phyloP scores from a whole-genome alignment of 805 yeast species.

The Starmerella vaccinii region DNA sequence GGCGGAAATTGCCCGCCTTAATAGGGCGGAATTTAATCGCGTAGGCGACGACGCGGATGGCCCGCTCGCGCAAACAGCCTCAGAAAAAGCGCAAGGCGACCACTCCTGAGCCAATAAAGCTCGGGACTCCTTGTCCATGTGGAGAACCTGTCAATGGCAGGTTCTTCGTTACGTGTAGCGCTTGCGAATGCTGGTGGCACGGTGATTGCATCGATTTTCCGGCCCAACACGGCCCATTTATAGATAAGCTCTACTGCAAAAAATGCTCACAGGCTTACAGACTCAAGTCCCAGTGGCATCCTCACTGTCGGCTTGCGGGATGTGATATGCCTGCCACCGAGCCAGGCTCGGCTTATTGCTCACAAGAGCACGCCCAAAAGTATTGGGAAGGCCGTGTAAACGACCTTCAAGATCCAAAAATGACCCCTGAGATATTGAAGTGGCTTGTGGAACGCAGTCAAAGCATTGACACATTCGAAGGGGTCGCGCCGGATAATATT shows the following conservation, averaged over 20 bases:
- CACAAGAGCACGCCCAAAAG: constrained; percentile 6
- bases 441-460: constrained; percentile 9
- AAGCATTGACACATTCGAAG: not conserved
- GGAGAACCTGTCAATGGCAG: constrained; percentile 5
- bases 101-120: not conserved
- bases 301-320: constrained; percentile 7
- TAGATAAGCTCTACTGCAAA: constrained; percentile 5
- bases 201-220: constrained; percentile 11
- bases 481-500: constrained; percentile 4
- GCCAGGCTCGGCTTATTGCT: constrained; percentile 2
- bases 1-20: not conserved
- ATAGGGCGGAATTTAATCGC: not conserved
- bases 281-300: not conserved
- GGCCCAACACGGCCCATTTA: not conserved
- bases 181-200: constrained; percentile 16
- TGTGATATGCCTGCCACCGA: constrained; percentile 1
- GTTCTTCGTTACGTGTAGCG: constrained; percentile 8
- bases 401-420: not conserved
- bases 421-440: not conserved
- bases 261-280: not conserved
- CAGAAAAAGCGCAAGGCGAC: not conserved
- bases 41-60: not conserved
- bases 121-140: constrained; percentile 1
- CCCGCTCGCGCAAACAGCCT: constrained; percentile 2
- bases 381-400: constrained; percentile 7